Base-by-base conservation (phyloP, 169 alveolate genomes). In the Plasmodium adleri region DNA sequence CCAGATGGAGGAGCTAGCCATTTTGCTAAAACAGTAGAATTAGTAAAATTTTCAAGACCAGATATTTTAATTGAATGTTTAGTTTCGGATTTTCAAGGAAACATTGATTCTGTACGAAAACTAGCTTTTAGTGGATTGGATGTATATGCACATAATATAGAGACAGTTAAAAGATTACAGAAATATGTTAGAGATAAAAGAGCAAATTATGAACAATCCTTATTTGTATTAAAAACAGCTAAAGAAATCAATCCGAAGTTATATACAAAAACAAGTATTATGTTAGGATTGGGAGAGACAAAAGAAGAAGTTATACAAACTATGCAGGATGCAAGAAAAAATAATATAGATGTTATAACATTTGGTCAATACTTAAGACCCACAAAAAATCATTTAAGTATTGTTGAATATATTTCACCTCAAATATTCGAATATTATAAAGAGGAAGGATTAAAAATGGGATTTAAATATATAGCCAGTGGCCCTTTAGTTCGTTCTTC, bases 61-160 rank as follows among this genome's bases (percentile, higher is more conserved):
- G 75, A 72, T 28, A 74, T 93, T 59, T 83, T 93, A 43, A 89
- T 93, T 50, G 96, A 93, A 85, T 92, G 95, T 22, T 72, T 93
- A 17, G 96, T 93, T 39, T 71, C 94, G 1, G 96, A 93, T 62
- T 93, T 93, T 60, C 94, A 91, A 66, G 96, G 95, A 28, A 67
- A 63, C 64, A 49, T 72, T 0, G 63, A 72, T 88, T 88, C 85
- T 26, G 90, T 93, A 49, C 43, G 47, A 7, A 76, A 64, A 50
- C 88, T 93, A 22, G 94, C 94, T 6, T 28, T 47, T 10, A 83
- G 93, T 43, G 96, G 96, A 24, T 22, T 93, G 68, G 95, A 93
- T 24, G 96, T 93, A 47, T 93, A 88, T 66, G 96, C 96, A 1
- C 96, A 93, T 63, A 93, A 93, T 58, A 91, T 93, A 43, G 96